phyloP scores from a whole-genome alignment of 257 asterid genomes.

The Osmanthus fragrans region DNA sequence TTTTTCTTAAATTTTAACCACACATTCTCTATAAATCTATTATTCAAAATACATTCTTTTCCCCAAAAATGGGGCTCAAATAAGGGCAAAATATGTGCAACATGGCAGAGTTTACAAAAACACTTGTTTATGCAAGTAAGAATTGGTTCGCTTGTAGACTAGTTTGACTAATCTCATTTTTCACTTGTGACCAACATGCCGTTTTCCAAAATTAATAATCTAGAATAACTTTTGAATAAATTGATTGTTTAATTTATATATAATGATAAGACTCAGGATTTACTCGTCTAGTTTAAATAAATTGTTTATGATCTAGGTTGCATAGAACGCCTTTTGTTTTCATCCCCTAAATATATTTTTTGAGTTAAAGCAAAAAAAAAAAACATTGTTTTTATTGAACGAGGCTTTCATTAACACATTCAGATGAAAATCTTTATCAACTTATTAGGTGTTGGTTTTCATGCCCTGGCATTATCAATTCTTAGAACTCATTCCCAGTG shows the following conservation, averaged over 20 bases:
- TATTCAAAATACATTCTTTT: too few relatives aligned
- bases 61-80: too few relatives aligned
- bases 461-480: neutral
- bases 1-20: too few relatives aligned
- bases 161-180: neutral
- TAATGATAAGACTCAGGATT: too few relatives aligned
- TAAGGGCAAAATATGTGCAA: constrained; percentile 22
- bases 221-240: neutral
- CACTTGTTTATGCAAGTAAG: neutral
- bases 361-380: neutral
- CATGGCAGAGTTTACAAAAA: neutral
- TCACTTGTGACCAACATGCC: neutral
- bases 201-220: neutral
- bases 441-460: neutral
- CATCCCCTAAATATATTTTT: neutral
- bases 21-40: too few relatives aligned
- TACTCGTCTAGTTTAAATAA: neutral
- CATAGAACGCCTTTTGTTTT: neutral
- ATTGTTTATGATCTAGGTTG: neutral
- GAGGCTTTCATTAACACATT: neutral
- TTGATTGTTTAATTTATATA: too few relatives aligned
- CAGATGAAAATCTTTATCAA: neutral
- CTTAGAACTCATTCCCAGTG: neutral
- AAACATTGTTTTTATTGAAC: neutral
- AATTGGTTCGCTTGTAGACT: neutral